Evolutionary conservation across 169 alveolate species (phyloP), one percentile per base, ranked within the genome.

Genomic region (Toxoplasma gondii): DNA sequence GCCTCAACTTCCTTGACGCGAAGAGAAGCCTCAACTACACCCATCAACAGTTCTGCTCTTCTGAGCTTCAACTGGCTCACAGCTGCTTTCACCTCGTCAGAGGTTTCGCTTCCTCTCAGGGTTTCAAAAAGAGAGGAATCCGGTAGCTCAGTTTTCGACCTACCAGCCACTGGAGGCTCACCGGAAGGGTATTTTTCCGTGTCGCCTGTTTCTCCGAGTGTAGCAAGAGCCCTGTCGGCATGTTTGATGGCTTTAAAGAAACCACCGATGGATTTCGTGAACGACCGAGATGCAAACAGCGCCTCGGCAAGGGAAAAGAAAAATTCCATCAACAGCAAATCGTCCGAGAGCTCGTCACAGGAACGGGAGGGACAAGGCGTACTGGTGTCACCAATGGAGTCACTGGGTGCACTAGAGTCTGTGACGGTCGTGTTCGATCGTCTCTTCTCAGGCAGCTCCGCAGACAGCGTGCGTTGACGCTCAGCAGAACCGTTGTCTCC

Each of bases 31-130:
- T 82, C 90, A 2, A 82, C 90, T 22, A 82, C 54, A 12, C 90
- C 69, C 90, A 41, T 41, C 69, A 82, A 22, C 16, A 82, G 90
- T 49, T 82, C 90, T 16, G 90, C 90, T 82, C 90, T 82, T 24
- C 90, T 17, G 31, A 82, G 67, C 38, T 82, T 38, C n/a, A 82
- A 70, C 67, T 82, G 39, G 5, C 31, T 34, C 39, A 36, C 90
- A 2, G 90, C 90, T 24, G 10, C 38, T 12, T 24, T 17, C 88
- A 36, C 88, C 38, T 81, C 88, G 16, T 39, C 58, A 49, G 58
- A 49, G 41, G 38, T 16, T 31, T 31, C n/a, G n/a, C 38, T 12
- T 12, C n/a, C 41, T 24, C 81, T 31, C 81, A 4, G 41, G 41
- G 41, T 0, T 49, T 17, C 58, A 49, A 49, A 17, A 12, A 17